Evolutionary conservation across 2,329 filamentous ascomycete genomes (phyloP).

Genomic region (Cryphonectria naterciae): DNA sequence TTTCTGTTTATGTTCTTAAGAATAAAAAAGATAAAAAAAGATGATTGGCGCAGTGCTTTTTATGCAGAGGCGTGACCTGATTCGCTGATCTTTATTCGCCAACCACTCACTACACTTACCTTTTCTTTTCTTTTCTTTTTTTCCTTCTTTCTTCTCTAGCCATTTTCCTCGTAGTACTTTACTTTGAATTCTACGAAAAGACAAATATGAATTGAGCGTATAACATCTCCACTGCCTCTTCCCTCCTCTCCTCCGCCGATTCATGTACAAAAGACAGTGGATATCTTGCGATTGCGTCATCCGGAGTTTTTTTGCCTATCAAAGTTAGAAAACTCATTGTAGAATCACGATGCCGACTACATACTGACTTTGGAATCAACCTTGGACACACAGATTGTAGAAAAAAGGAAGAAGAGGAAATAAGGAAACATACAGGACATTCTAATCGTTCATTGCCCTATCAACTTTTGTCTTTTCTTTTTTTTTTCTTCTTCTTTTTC

Average conservation of each 20-base stretch:
- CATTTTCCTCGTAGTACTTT: neutral
- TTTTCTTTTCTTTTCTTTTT: neutral
- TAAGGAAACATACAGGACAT: neutral
- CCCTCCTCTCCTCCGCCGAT: neutral
- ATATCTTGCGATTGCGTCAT: constrained; percentile 20
- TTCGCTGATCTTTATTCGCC: neutral
- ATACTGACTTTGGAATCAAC: too few relatives aligned
- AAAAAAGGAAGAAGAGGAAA: too few relatives aligned
- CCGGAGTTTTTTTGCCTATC: neutral
- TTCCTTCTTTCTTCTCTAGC: neutral
- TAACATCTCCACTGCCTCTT: neutral
- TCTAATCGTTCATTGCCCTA: neutral
- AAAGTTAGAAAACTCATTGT: neutral
- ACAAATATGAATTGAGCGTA: neutral
- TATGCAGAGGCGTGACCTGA: too few relatives aligned
- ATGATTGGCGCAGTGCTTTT: too few relatives aligned
- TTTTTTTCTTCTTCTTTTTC: neutral
- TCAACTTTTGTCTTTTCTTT: neutral
- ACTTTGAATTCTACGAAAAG: neutral
- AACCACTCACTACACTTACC: too few relatives aligned
- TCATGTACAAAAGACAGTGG: neutral
- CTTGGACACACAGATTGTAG: too few relatives aligned
- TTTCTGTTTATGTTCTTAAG: neutral
- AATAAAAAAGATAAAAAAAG: too few relatives aligned
- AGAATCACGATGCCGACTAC: too few relatives aligned